Evolutionary conservation across 1,284 basidiomycete genomes (phyloP), one percentile per base, ranked within the genome.

Genomic region (Xerocomus cyaneibrunnescens): DNA sequence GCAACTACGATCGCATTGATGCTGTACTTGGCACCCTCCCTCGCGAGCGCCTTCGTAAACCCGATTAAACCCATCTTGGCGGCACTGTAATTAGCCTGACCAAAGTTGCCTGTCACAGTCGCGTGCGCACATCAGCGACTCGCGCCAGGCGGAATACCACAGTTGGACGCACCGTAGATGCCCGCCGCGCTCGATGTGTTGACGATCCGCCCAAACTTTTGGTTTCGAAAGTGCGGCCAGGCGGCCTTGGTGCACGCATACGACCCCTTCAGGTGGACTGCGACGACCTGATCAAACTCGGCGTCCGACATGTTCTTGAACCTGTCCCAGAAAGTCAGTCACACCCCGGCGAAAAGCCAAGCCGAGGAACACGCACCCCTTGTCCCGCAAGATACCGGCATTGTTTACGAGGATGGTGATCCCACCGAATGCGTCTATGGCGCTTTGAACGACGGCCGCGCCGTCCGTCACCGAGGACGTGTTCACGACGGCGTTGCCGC

Each of bases 211-310:
- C 94, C 94, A 61, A 90, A 97, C 75, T 94, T 94, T 69, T 98
- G 94, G 67, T 92, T 91, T 64, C 92, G 83, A 81, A 99, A 97
- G 69, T 92, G 75, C 3, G 95, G 94, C 97, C 96, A 99, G 30
- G 86, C 94, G 39, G 97, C 96, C 70, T 95, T 96, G 38, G 92
- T 90, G 72, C 94, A 97, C n/a, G 93, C 78, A 72, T 87, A 99
- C 1, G 96, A 87, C 47, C 95, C 96, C 73, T 95, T 97, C 57
- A 99, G 76, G 70, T 99, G 97, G 19, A 99, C 95, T 21, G 88
- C 84, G 48, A 84, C 80, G 57, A 98, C 80, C 56, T 89, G 82
- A 65, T 96, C 93, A 79, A 87, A 95, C 62, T 95, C 92, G 64
- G 84, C 78, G 69, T 95, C 92, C 4, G 87, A 77, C 89, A 96